Conservation (phyloP, 202 grass and related monocot species). For the Cymbopogon flexuosus region DNA sequence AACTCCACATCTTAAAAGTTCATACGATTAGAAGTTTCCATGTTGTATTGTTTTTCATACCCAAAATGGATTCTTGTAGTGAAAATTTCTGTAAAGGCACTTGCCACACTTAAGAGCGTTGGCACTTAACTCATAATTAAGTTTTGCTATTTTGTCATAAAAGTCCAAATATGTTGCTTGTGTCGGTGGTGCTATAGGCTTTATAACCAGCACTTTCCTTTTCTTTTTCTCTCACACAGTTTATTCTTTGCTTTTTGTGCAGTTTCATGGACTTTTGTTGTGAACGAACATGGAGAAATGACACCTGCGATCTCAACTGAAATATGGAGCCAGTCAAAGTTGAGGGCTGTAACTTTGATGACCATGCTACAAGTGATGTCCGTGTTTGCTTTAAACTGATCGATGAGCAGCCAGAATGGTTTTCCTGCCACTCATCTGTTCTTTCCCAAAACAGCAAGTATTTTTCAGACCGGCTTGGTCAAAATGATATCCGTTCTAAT, state of each 20-base stretch:
- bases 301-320: conserved; percentile 4
- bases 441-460: conserved; percentile 55
- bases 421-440: conserved; percentile 67
- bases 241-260: not conserved
- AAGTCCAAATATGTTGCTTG: not conserved
- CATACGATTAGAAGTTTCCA: not conserved
- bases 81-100: not conserved
- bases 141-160: not conserved
- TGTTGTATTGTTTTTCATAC: not conserved
- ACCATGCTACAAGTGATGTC: conserved; percentile 62
- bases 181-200: not conserved
- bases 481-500: conserved; percentile 28
- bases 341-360: conserved; percentile 44
- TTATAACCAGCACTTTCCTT: not conserved
- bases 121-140: not conserved
- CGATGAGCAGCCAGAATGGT: conserved; percentile 48
- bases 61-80: not conserved
- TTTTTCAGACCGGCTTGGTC: conserved; percentile 48
- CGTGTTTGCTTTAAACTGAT: conserved; percentile 48
- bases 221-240: not conserved
- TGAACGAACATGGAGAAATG: not conserved
- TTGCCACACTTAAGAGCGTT: not conserved
- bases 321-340: conserved; percentile 49
- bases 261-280: conserved; percentile 26
- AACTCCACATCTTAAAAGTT: not conserved